A percentile compares a stretch with the other conserved stretches of the same genome.
Evolutionary conservation across 1,139 yeast species (phyloP).

Genomic region (Hansenula lynferdii): DNA sequence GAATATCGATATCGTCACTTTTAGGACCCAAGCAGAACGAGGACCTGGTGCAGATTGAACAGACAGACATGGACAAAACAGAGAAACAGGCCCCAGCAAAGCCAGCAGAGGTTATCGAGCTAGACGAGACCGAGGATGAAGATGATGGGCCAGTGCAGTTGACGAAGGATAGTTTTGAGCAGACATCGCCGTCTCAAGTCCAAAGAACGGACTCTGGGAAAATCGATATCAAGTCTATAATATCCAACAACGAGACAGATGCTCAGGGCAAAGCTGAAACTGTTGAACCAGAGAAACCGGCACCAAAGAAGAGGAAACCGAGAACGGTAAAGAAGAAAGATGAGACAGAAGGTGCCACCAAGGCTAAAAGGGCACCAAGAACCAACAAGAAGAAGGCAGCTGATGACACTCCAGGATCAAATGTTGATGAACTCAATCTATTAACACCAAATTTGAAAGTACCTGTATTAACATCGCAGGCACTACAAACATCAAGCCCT

Average conservation of each 20-base stretch:
- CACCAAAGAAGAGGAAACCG: neutral
- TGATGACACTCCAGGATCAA: neutral
- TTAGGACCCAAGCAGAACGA: constrained; percentile 4
- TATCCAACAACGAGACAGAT: neutral
- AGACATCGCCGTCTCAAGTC: neutral
- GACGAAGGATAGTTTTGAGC: neutral
- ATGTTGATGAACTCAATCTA: neutral
- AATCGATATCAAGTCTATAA: constrained; percentile 1
- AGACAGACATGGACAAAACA: neutral
- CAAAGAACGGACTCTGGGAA: constrained; percentile 1
- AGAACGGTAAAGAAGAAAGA: neutral
- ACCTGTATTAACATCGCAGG: neutral
- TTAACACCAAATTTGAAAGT: neutral
- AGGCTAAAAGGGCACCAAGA: constrained; percentile 5
- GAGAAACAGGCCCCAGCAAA: neutral
- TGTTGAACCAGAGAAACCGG: neutral
- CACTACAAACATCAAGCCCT: neutral
- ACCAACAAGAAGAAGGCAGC: neutral
- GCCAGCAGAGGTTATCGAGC: neutral
- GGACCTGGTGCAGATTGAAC: neutral
- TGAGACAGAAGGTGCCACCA: constrained; percentile 6
- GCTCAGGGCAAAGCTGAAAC: too few relatives aligned
- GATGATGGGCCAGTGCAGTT: neutral
- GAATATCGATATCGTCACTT: constrained; percentile 9
- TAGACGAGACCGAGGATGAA: neutral